Evolutionary conservation across 1,139 yeast genomes (phyloP), one percentile per base, ranked within the genome.

Genomic region (Lodderomyces parapsilosis): DNA sequence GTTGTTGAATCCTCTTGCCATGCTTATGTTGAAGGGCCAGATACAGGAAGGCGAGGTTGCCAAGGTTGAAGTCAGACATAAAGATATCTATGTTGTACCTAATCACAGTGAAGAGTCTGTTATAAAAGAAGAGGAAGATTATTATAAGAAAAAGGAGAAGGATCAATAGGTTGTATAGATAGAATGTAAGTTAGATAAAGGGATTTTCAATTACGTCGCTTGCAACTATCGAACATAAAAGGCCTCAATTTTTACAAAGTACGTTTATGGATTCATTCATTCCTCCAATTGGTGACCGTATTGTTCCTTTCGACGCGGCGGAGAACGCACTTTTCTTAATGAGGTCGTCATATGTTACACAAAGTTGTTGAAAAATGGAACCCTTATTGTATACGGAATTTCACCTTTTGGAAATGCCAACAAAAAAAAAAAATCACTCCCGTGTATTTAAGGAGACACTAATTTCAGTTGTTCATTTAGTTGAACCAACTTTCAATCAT

Each of bases 1-100:
- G 52, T 62, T 93, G 15, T 72, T 93, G 63, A 90, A 91, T 59
- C 96, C 97, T 28, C 76, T 93, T 76, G 96, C 98, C 1, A 75
- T 80, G 61, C 69, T 78, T 54, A 63, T 93, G 68, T 79, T 93
- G 50, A 81, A 81, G 56, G 98, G 97, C 3, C 85, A 85, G 55
- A 74, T 93, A 14, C 76, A 76, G 50, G 80, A 83, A 43, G 83
- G 80, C 38, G 96, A 88, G 56, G 71, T 74, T 1, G 93, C 88
- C 2, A 54, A 62, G 4, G 68, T 71, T 2, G 57, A 48, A 11
- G 65, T 58, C 2, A 55, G 58, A 40, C 55, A 63, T 36, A 54
- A 52, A 3, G 57, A 63, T 24, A 53, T 71, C 17, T 47, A 49
- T 36, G 74, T 83, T 19, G 51, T 62, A 35, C 76, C 83, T 34